A percentile compares a stretch with the other conserved stretches of the same genome.
Evolutionary conservation across 1,139 yeast species (phyloP).

Genomic region (Debaryomyces coudertii): DNA sequence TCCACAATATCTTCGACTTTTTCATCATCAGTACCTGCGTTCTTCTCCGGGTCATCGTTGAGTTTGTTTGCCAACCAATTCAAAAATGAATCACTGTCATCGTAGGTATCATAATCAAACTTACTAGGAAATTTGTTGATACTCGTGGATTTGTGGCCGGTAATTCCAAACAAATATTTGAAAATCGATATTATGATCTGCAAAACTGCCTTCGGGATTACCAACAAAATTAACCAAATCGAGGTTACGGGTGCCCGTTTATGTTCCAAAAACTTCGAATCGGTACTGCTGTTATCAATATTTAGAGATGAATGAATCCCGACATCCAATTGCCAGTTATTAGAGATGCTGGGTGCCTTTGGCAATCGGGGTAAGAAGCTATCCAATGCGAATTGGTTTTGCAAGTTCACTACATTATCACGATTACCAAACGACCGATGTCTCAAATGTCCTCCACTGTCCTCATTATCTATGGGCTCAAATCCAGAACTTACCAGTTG

Average conservation of each 20-base stretch:
- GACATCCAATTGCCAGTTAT: constrained; percentile 47
- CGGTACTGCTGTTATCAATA: constrained; percentile 16
- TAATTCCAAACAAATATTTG: constrained; percentile 34
- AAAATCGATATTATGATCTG: constrained; percentile 38
- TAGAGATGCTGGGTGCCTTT: constrained; percentile 44
- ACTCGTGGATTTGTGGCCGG: constrained; percentile 11
- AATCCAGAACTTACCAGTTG: constrained; percentile 17
- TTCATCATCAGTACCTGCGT: neutral
- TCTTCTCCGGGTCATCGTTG: neutral
- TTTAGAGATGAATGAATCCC: constrained; percentile 48
- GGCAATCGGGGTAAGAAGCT: constrained; percentile 44
- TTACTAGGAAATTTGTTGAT: constrained; percentile 28
- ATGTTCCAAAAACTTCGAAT: neutral
- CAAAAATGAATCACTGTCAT: constrained; percentile 19
- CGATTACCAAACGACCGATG: constrained; percentile 9
- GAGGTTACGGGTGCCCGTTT: constrained; percentile 23
- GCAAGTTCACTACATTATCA: constrained; percentile 28
- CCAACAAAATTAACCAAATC: constrained; percentile 47
- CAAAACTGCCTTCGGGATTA: constrained; percentile 49
- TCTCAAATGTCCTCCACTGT: constrained; percentile 9
- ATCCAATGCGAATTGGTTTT: constrained; percentile 38
- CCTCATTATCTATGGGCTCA: constrained; percentile 21
- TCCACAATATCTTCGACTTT: constrained; percentile 1
- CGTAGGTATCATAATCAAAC: constrained; percentile 28
- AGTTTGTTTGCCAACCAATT: constrained; percentile 9